Evolutionary conservation across 2,329 filamentous ascomycete genomes (phyloP).

Genomic region (Amauroascus niger): DNA sequence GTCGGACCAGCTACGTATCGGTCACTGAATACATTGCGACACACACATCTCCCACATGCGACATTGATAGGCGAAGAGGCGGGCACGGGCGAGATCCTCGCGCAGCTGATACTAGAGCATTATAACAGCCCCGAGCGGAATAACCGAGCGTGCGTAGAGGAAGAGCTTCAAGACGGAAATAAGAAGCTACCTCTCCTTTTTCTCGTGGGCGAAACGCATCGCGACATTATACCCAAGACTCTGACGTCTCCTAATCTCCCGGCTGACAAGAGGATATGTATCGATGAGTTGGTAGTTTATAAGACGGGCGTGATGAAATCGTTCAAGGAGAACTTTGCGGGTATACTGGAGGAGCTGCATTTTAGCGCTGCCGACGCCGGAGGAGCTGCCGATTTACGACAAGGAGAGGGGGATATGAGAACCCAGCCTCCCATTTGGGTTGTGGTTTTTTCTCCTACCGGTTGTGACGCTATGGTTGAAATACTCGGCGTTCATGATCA

Average conservation of each 20-base stretch:
- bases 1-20: slow-evolving; percentile 49
- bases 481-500: slow-evolving; percentile 41
- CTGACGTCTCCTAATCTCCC: slow-evolving; percentile 53
- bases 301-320: slow-evolving; percentile 72
- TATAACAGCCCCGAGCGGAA: slow-evolving; percentile 45
- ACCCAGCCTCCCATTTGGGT: slow-evolving; percentile 26
- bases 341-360: slow-evolving; percentile 33
- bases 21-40: slow-evolving; percentile 50
- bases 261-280: slow-evolving; percentile 46
- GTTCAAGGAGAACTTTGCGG: slow-evolving; percentile 59
- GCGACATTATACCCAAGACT: slow-evolving; percentile 80
- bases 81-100: slow-evolving; percentile 73
- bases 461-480: slow-evolving; percentile 51
- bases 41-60: slow-evolving; percentile 39
- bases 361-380: not conserved
- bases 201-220: slow-evolving; percentile 76
- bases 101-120: slow-evolving; percentile 66
- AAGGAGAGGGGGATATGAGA: slow-evolving; percentile 19
- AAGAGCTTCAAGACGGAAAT: slow-evolving; percentile 34
- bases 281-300: slow-evolving; percentile 78
- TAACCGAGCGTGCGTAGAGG: slow-evolving; percentile 6
- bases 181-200: slow-evolving; percentile 59
- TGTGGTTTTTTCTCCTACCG: slow-evolving; percentile 51
- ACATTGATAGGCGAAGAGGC: slow-evolving; percentile 67
- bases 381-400: not conserved